These are phyloP conservation scores for Monosporascus ibericus DNA, from an alignment of 2,329 filamentous ascomycete genomes.

Conservation along the genomic window DNA sequence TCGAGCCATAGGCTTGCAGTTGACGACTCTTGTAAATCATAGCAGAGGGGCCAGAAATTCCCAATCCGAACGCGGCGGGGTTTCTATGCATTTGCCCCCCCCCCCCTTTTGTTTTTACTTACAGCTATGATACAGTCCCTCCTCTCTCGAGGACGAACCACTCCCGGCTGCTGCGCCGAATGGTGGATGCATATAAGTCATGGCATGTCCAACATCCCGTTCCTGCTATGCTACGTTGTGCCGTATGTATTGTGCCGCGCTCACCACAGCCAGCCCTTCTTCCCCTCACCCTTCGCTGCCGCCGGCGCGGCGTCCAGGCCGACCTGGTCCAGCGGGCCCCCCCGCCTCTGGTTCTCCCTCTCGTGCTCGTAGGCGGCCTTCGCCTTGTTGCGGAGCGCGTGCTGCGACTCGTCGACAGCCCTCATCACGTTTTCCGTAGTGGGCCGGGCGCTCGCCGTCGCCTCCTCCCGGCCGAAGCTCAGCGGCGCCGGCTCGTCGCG, in stretches of 20 bases:
- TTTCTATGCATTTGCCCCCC: too few relatives aligned
- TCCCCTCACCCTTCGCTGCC: slow-evolving; percentile 22
- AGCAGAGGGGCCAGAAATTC: too few relatives aligned
- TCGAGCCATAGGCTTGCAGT: too few relatives aligned
- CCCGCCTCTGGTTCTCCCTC: slow-evolving; percentile 42
- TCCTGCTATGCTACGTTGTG: too few relatives aligned
- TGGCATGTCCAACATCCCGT: too few relatives aligned
- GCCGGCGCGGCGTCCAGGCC: slow-evolving; percentile 30
- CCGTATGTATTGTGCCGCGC: background rate
- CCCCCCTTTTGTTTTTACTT: too few relatives aligned
- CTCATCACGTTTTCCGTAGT: slow-evolving; percentile 4
- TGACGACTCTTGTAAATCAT: too few relatives aligned
- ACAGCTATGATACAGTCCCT: too few relatives aligned
- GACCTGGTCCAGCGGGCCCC: slow-evolving; percentile 45
- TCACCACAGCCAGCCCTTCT: slow-evolving; percentile 45
- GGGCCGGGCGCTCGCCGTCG: slow-evolving; percentile 20
- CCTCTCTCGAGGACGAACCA: too few relatives aligned
- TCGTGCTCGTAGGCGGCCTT: slow-evolving; percentile 42
- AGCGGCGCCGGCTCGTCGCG: slow-evolving; percentile 4
- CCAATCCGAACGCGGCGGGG: too few relatives aligned
- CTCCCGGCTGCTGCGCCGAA: too few relatives aligned
- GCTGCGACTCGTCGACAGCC: slow-evolving; percentile 27
- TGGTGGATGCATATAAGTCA: too few relatives aligned
- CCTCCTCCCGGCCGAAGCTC: slow-evolving; percentile 25
- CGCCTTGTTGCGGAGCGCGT: slow-evolving; percentile 31